Conservation (phyloP, 2,329 filamentous ascomycete species). For the Eutypella sp. region DNA sequence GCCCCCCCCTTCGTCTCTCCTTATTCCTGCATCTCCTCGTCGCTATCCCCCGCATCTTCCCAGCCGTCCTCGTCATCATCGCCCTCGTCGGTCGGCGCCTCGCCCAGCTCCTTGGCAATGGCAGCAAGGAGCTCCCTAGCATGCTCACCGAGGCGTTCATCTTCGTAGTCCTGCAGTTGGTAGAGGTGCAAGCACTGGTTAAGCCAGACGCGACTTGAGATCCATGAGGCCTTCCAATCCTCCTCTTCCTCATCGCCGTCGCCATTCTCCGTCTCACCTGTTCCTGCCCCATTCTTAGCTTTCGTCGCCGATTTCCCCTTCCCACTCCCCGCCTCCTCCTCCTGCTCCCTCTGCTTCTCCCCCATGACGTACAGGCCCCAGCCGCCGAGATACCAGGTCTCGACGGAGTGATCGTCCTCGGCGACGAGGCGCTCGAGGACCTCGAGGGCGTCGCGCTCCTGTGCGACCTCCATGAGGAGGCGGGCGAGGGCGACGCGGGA, state of each 20-base stretch:
- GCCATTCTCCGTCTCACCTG: constrained; percentile 51
- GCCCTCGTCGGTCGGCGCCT: constrained; percentile 46
- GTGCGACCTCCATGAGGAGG: constrained; percentile 82
- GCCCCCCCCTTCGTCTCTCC: constrained; percentile 2
- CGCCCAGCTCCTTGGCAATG: constrained; percentile 61
- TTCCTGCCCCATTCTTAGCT: constrained; percentile 16
- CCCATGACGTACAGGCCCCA: constrained; percentile 84
- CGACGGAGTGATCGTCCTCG: constrained; percentile 91
- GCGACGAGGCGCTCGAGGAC: constrained; percentile 78
- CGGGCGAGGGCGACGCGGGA: constrained; percentile 78
- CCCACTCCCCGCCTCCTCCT: constrained; percentile 27
- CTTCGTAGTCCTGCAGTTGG: constrained; percentile 74
- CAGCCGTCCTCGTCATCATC: constrained; percentile 49
- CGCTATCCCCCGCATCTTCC: constrained; percentile 41
- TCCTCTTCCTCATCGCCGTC: constrained; percentile 39
- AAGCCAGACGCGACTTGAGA: constrained; percentile 77
- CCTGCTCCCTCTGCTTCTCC: constrained; percentile 55
- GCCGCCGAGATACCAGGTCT: constrained; percentile 94
- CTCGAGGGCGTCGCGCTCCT: constrained; percentile 79
- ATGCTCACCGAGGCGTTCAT: constrained; percentile 71
- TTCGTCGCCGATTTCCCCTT: constrained; percentile 25
- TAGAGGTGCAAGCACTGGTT: constrained; percentile 78
- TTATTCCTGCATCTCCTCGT: constrained; percentile 53
- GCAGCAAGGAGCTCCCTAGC: constrained; percentile 63
- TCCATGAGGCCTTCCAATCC: constrained; percentile 57